Evolutionary conservation across 257 asterid species (phyloP), one percentile per base, ranked within the genome.

Genomic region (Plantago ovata): DNA sequence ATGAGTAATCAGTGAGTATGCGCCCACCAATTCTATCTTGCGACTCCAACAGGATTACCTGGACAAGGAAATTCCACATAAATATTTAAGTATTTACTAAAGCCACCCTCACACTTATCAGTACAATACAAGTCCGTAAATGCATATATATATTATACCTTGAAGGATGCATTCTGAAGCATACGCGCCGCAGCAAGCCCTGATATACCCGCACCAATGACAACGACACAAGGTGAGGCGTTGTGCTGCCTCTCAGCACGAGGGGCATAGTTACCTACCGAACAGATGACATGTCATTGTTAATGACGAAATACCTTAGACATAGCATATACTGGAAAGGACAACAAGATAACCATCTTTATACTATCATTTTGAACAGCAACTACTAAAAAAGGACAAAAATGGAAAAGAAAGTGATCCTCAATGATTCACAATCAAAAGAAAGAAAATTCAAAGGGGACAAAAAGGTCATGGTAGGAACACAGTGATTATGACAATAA

Each of bases 131-230:
- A 38, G 15, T 47, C 10, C 18, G 38, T n/a, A 12, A 47, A 19
- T 20, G 36, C 36, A 63, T 42, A 19, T 23, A 60, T 65, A 64
- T 14, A 56, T 32, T 20, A 39, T 36, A 89, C 99, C 91, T 89
- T 82, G 76, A 84, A 79, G 58, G 96, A 82, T 68, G 95, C 96
- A 77, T 82, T 77, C 16, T 89, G 95, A 51, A 93, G 86, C 80
- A 72, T 75, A 39, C 71, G 87, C 0, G 96, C 96, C 9, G 99
- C 97, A 72, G 97, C 95, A 72, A 93, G 70, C 66, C 99, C 99
- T 38, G 99, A 93, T 64, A 93, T 89, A 57, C 99, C 99, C 68
- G 92, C 99, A 66, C 99, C 99, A 78, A 93, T 69, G 72, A 93
- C 87, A 57, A 93, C 78, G 53, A 93, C 92, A 10, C 88, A 74